Evolutionary conservation across 257 asterid genomes (phyloP).

Genomic region (Cinchona pubescens): DNA sequence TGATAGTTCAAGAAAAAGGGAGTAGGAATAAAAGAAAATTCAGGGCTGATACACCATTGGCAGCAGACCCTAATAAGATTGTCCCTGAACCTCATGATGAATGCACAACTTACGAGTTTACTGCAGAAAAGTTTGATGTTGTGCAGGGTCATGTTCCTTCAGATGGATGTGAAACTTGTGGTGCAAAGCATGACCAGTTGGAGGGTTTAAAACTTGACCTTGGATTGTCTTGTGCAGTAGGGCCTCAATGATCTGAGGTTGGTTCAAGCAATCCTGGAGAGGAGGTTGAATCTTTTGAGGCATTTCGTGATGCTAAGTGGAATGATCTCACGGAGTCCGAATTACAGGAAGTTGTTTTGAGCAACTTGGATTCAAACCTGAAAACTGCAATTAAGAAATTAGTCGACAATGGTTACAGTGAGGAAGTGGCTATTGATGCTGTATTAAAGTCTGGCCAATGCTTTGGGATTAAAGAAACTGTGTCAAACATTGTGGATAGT

Average conservation of each 20-base stretch:
- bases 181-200: conserved; percentile 44
- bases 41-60: conserved; percentile 78
- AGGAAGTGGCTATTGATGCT: conserved; percentile 71
- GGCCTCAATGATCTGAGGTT: conserved; percentile 46
- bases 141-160: conserved; percentile 36
- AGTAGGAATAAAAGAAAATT: conserved; percentile 93
- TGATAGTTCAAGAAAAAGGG: conserved; percentile 68
- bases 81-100: conserved; percentile 54
- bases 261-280: conserved; percentile 45
- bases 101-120: conserved; percentile 64
- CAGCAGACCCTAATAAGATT: conserved; percentile 50
- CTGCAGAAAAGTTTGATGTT: conserved; percentile 66
- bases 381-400: conserved; percentile 82
- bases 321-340: conserved; percentile 81
- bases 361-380: conserved; percentile 73
- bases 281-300: conserved; percentile 46
- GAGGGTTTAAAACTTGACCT: conserved; percentile 76
- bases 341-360: conserved; percentile 78
- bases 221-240: conserved; percentile 63
- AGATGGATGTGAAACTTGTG: conserved; percentile 58
- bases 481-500: conserved; percentile 86
- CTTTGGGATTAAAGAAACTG: conserved; percentile 90
- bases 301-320: conserved; percentile 82
- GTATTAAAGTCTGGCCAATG: conserved; percentile 83
- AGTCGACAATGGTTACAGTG: conserved; percentile 60